phyloP scores from a whole-genome alignment of 176 grass and related monocot genomes.

The Lolium rigidum region DNA sequence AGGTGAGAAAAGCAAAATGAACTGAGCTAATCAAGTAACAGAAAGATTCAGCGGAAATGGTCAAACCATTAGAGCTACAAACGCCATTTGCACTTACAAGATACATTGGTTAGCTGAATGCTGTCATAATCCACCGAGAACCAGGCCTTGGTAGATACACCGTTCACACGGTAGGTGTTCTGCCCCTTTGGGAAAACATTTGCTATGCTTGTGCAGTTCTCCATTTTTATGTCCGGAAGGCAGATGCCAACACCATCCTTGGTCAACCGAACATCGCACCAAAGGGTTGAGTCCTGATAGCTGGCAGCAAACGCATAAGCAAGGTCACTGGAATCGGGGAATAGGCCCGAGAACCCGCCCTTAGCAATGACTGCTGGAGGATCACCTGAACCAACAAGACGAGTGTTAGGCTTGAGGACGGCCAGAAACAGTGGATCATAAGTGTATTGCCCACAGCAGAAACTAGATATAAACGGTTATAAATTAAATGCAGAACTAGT shows the following conservation, averaged over 20 bases:
- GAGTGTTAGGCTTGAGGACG: slow-evolving; percentile 22
- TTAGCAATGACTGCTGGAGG: slow-evolving; percentile 66
- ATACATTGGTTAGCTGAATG: slow-evolving; percentile 32
- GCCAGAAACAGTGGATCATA: background rate
- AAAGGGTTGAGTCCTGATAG: slow-evolving; percentile 41
- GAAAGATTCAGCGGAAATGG: background rate
- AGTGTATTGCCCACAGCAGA: background rate
- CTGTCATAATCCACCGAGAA: slow-evolving; percentile 62
- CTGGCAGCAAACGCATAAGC: slow-evolving; percentile 46
- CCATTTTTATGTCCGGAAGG: slow-evolving; percentile 60
- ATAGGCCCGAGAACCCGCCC: slow-evolving; percentile 88
- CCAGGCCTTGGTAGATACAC: slow-evolving; percentile 60
- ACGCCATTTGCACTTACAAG: slow-evolving; percentile 51
- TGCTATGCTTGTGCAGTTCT: slow-evolving; percentile 63
- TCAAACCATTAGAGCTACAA: slow-evolving; percentile 9
- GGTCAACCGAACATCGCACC: slow-evolving; percentile 75
- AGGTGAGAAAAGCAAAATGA: slow-evolving; percentile 16
- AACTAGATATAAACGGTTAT: background rate
- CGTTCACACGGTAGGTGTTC: slow-evolving; percentile 71
- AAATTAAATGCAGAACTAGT: background rate
- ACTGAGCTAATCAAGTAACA: slow-evolving; percentile 21
- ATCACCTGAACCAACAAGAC: slow-evolving; percentile 62
- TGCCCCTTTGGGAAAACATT: slow-evolving; percentile 30
- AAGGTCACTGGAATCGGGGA: slow-evolving; percentile 65
- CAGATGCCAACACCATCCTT: slow-evolving; percentile 73